A percentile compares a stretch with the other conserved stretches of the same genome.
Evolutionary conservation across 352 stramenopile genomes (phyloP).

Genomic region (Pythium insidiosum): DNA sequence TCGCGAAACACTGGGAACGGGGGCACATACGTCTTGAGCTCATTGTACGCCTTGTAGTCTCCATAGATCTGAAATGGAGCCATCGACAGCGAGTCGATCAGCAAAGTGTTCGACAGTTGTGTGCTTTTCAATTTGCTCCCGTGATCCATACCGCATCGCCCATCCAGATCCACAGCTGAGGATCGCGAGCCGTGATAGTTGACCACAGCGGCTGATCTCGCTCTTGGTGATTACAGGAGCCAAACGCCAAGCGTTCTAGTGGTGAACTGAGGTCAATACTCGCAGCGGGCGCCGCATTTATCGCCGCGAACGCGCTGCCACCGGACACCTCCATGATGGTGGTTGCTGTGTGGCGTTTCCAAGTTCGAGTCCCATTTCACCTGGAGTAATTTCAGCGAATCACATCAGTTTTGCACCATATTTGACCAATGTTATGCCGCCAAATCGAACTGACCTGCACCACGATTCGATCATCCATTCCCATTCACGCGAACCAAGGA

Average conservation of each 20-base stretch:
- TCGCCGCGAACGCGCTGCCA: not conserved
- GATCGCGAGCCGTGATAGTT: slow-evolving; percentile 7
- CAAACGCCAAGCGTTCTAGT: slow-evolving; percentile 22
- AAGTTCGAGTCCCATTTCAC: no score
- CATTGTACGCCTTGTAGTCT: slow-evolving; percentile 19
- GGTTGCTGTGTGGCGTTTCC: no score
- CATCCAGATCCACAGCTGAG: slow-evolving; percentile 32
- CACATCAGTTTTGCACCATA: not conserved
- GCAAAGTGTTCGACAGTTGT: no score
- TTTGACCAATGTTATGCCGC: slow-evolving; percentile 14
- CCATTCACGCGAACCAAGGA: slow-evolving; percentile 1
- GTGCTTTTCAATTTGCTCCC: not conserved
- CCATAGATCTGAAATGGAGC: slow-evolving; percentile 23
- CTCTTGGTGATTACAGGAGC: slow-evolving; percentile 25
- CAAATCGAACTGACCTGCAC: slow-evolving; percentile 13
- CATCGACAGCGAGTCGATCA: no score
- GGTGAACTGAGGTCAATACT: not conserved
- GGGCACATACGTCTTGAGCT: slow-evolving; percentile 12
- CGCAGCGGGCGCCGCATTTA: not conserved
- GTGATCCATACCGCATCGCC: slow-evolving; percentile 15
- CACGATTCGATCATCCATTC: slow-evolving; percentile 5
- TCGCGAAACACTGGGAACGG: slow-evolving; percentile 17
- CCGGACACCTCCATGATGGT: not conserved
- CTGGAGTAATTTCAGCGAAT: slow-evolving; percentile 28
- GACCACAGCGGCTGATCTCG: slow-evolving; percentile 22